These are phyloP conservation scores for Epichloe typhina DNA, from an alignment of 2,329 filamentous ascomycete genomes.

Conservation along the genomic window DNA sequence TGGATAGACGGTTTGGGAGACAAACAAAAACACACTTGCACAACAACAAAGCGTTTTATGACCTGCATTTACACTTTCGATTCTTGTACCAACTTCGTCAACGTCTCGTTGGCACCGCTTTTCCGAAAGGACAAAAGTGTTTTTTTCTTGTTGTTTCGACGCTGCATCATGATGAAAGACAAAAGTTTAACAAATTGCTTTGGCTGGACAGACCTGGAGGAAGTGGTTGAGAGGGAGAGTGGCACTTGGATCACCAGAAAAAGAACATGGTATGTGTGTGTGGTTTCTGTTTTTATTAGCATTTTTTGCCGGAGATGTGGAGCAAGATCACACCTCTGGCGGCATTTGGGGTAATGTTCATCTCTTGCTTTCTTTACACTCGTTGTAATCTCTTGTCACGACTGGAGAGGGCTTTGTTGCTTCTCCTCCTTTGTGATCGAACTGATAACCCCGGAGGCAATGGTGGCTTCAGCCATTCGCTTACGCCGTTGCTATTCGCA, in stretches of 20 bases:
- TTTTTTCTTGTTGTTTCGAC: constrained; percentile 3
- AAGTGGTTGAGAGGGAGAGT: constrained; percentile 5
- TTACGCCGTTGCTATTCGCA: neutral
- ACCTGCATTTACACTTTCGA: constrained; percentile 25
- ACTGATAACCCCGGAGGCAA: neutral
- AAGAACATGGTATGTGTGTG: constrained; percentile 15
- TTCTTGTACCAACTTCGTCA: constrained; percentile 32
- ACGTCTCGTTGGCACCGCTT: constrained; percentile 17
- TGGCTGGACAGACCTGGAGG: neutral
- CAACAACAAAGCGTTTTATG: constrained; percentile 23
- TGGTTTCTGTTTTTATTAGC: constrained; percentile 8
- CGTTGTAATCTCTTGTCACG: constrained; percentile 35
- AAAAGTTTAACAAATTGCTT: constrained; percentile 5
- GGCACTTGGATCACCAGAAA: neutral
- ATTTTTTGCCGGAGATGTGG: neutral
- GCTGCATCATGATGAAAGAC: constrained; percentile 19
- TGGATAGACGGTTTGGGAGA: constrained; percentile 17
- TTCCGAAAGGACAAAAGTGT: constrained; percentile 9
- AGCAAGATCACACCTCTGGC: neutral
- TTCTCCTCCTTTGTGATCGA: neutral
- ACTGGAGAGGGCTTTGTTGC: constrained; percentile 19
- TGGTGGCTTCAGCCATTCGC: neutral
- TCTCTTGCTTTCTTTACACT: constrained; percentile 29
- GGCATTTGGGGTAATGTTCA: neutral
- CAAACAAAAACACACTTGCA: constrained; percentile 24